Conservation (phyloP, 2,329 filamentous ascomycete species). For the Cladosporium sp. region DNA sequence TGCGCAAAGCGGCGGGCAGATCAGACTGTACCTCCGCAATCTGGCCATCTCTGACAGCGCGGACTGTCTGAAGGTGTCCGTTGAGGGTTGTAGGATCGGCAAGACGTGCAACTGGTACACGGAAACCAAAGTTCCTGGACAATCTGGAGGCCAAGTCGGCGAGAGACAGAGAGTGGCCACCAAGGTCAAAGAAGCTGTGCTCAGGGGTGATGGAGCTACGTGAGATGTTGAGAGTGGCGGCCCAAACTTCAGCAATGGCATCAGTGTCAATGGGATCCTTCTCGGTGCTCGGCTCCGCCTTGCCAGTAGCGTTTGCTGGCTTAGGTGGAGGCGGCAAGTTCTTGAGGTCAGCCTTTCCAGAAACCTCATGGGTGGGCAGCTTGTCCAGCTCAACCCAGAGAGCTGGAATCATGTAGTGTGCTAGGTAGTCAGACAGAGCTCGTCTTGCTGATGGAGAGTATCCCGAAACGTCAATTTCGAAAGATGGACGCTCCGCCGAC, state of each 20-base stretch:
- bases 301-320: slow-evolving; percentile 32
- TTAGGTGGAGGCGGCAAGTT: slow-evolving; percentile 62
- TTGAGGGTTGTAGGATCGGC: slow-evolving; percentile 68
- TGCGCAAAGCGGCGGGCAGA: slow-evolving; percentile 63
- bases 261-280: slow-evolving; percentile 64
- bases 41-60: slow-evolving; percentile 65
- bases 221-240: slow-evolving; percentile 63
- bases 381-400: slow-evolving; percentile 70
- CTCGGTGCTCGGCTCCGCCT: slow-evolving; percentile 38
- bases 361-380: slow-evolving; percentile 72
- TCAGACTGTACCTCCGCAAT: slow-evolving; percentile 72
- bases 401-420: slow-evolving; percentile 79
- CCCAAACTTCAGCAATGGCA: slow-evolving; percentile 68
- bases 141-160: slow-evolving; percentile 70
- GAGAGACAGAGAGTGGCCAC: slow-evolving; percentile 73
- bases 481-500: slow-evolving; percentile 52
- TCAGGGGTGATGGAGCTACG: slow-evolving; percentile 59
- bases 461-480: slow-evolving; percentile 66
- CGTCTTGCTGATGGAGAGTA: slow-evolving; percentile 67
- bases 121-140: slow-evolving; percentile 66
- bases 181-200: slow-evolving; percentile 77
- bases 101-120: slow-evolving; percentile 65
- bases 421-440: slow-evolving; percentile 61
- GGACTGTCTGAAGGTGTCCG: slow-evolving; percentile 69
- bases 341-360: slow-evolving; percentile 73